Evolutionary conservation across 2,329 filamentous ascomycete genomes (phyloP), one percentile per base, ranked within the genome.

Genomic region (Diaporthe amygdali): DNA sequence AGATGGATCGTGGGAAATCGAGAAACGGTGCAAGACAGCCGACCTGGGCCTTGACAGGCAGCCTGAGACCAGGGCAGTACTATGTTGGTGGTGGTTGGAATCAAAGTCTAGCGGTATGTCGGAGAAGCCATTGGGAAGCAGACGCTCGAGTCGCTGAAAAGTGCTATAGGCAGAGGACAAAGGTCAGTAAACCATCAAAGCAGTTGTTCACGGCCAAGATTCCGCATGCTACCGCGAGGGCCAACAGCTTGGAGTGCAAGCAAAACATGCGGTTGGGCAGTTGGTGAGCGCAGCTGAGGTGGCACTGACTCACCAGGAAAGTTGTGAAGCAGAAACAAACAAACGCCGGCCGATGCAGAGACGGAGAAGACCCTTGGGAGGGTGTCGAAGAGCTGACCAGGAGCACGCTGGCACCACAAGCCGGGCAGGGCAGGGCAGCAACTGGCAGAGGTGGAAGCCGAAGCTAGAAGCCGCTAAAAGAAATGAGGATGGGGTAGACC

Each of bases 91-190:
- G 30, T 49, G n/a, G 32, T 44, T 20, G 70, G 67, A 76, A 76
- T 54, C 67, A 71, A 78, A 77, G 69, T 77, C 75, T 79, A 79
- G 73, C 76, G 80, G 79, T 82, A 81, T 83, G 76, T 81, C 76
- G 70, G 75, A 76, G 76, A 72, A 75, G 78, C 77, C 81, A 82
- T 83, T 44, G 72, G 55, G 72, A 74, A 59, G 72, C 73, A 74
- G 73, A 59, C 70, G 68, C 71, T 66, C 51, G 44, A 69, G 47
- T 70, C 59, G 73, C 63, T 70, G 41, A 25, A 46, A 44, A 27
- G 51, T 52, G 20, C 72, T 73, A 32, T 7, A 10, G 14, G 27
- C 30, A 10, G 12, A 17, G 41, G 5, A 25, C 6, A 25, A 27
- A 15, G 34, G 56, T 72, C 67, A 69, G 69, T 51, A 61, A 61